Conservation (phyloP, 352 stramenopile genomes). For the Discostella stelligera region DNA sequence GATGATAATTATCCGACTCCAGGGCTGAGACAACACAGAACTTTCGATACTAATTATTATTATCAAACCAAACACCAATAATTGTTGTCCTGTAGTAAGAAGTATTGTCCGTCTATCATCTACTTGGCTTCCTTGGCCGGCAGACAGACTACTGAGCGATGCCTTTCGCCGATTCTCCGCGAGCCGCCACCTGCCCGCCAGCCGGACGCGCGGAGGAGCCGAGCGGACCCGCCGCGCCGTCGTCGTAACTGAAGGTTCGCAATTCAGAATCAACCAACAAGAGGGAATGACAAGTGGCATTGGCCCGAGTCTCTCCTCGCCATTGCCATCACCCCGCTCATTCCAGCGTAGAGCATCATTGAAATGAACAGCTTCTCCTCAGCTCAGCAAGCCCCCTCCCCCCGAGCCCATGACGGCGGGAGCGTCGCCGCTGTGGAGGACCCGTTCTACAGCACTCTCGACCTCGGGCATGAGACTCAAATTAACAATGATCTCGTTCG, state of each 20-base stretch:
- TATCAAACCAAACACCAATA: too few relatives aligned
- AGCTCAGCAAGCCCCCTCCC: neutral
- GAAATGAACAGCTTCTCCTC: constrained; percentile 11
- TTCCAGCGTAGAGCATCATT: too few relatives aligned
- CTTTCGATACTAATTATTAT: constrained; percentile 3
- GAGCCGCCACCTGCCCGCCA: too few relatives aligned
- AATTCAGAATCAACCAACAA: neutral
- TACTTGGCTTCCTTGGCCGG: too few relatives aligned
- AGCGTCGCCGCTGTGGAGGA: neutral
- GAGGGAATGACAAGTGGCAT: neutral
- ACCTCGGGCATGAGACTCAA: constrained; percentile 25
- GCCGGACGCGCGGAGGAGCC: too few relatives aligned
- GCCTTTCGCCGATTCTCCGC: too few relatives aligned
- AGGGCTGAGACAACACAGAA: constrained; percentile 11
- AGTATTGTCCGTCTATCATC: too few relatives aligned
- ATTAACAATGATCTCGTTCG: constrained; percentile 38
- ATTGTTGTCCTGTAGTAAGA: too few relatives aligned
- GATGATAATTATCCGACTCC: constrained; percentile 2
- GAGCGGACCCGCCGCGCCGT: too few relatives aligned
- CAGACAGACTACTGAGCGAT: too few relatives aligned
- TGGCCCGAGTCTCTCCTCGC: neutral
- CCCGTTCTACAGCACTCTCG: constrained; percentile 18
- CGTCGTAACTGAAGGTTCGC: too few relatives aligned
- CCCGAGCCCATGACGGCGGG: neutral
- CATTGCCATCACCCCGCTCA: neutral